Evolutionary conservation across 202 grass and related monocot genomes (phyloP).

Genomic region (Eragrostis tef): DNA sequence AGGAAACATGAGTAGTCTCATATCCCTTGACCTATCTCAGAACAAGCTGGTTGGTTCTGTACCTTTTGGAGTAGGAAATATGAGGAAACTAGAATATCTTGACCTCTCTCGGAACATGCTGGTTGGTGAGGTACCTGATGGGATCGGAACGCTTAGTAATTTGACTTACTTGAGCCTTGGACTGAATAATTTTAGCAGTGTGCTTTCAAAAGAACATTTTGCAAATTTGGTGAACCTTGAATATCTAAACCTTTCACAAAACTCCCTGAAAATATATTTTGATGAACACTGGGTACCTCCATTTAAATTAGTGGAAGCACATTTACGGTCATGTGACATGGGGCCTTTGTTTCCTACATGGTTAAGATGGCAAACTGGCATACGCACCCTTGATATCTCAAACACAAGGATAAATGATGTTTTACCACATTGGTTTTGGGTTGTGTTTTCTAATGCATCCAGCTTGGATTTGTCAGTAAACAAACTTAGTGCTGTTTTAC

Average conservation of each 20-base stretch:
- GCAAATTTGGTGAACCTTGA: neutral
- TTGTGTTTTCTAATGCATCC: neutral
- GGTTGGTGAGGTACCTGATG: conserved; percentile 10
- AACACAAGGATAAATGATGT: conserved; percentile 39
- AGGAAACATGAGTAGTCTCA: no score
- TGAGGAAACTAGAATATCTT: neutral
- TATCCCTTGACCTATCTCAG: neutral
- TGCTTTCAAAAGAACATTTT: conserved; percentile 28
- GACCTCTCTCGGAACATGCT: conserved; percentile 38
- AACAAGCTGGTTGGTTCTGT: conserved; percentile 1
- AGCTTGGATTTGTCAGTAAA: conserved; percentile 30
- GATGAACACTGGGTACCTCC: conserved; percentile 31
- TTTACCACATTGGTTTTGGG: conserved; percentile 54
- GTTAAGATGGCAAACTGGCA: conserved; percentile 18
- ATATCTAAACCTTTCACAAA: neutral
- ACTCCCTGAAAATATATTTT: neutral
- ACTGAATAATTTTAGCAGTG: neutral
- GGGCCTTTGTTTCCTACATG: conserved; percentile 47
- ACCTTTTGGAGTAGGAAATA: neutral
- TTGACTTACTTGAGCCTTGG: conserved; percentile 5
- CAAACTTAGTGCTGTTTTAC: conserved; percentile 5
- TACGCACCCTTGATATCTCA: neutral
- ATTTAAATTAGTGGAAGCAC: neutral
- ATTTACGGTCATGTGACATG: conserved; percentile 25
- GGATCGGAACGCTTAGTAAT: conserved; percentile 18